These are phyloP conservation scores for Colletotrichum godetiae DNA, from an alignment of 2,329 filamentous ascomycete species.

Conservation along the genomic window DNA sequence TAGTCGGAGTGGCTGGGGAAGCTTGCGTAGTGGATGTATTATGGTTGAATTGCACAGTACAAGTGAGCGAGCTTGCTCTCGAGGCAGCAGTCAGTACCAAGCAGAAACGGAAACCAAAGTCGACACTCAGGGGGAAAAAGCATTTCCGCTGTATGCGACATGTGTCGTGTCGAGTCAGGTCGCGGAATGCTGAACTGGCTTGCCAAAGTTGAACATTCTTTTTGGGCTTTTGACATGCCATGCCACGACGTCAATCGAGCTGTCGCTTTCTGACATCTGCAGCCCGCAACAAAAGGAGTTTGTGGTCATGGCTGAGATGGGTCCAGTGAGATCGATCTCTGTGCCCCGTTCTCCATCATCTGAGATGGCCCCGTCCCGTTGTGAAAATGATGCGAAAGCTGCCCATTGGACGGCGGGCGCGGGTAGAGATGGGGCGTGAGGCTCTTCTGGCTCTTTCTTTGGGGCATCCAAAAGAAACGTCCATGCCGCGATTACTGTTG, in stretches of 20 bases:
- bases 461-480: conserved; percentile 25
- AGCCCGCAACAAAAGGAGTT: conserved; percentile 3
- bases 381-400: conserved; percentile 14
- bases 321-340: conserved; percentile 34
- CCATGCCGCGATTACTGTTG: conserved; percentile 2
- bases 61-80: background rate
- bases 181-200: conserved; percentile 3
- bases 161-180: conserved; percentile 14
- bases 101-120: background rate
- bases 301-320: conserved; percentile 29
- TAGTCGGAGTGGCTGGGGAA: conserved; percentile 20
- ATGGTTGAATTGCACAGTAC: background rate
- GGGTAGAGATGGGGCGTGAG: conserved; percentile 35
- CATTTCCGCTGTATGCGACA: conserved; percentile 19
- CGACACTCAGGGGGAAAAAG: conserved; percentile 13
- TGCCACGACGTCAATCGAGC: background rate
- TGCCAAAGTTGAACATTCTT: background rate
- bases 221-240: background rate
- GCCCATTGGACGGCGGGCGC: conserved; percentile 29
- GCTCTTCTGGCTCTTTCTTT: conserved; percentile 28
- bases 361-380: conserved; percentile 34
- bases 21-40: conserved; percentile 7
- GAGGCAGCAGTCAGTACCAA: background rate
- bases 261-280: background rate
- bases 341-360: conserved; percentile 33